Evolutionary conservation across 306 rosid species (phyloP).

Genomic region (Ochetophila trinervis): DNA sequence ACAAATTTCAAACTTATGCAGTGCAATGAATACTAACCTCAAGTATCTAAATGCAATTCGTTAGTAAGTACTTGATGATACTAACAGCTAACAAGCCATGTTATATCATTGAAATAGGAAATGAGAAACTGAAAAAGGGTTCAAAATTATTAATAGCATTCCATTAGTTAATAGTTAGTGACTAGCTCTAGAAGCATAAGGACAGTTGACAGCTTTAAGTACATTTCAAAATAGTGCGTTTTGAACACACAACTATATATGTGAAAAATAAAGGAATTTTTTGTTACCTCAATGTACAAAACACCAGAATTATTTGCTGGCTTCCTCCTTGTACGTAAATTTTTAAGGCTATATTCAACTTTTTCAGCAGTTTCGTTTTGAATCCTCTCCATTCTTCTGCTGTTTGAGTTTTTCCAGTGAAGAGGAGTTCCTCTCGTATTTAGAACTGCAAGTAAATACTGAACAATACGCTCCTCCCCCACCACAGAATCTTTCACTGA

Average conservation of each 20-base stretch:
- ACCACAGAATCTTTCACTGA: constrained; percentile 90
- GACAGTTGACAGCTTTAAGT: background rate
- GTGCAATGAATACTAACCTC: no score
- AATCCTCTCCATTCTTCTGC: constrained; percentile 61
- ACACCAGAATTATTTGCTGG: constrained; percentile 52
- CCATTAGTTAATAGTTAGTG: no score
- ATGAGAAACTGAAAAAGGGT: no score
- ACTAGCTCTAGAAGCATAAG: no score
- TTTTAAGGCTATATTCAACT: constrained; percentile 48
- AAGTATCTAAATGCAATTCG: no score
- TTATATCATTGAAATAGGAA: no score
- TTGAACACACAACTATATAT: no score
- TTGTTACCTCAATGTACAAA: constrained; percentile 61
- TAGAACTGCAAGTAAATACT: constrained; percentile 76
- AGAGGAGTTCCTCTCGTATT: constrained; percentile 72
- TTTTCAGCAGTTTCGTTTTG: constrained; percentile 39
- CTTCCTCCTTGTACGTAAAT: constrained; percentile 57
- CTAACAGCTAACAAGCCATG: no score
- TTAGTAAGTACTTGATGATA: no score
- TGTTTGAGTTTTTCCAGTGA: constrained; percentile 69
- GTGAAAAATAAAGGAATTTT: background rate
- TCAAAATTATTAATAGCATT: no score
- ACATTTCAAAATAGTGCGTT: background rate
- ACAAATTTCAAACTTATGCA: no score
- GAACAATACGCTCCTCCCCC: constrained; percentile 90